Conservation (phyloP, 2,329 filamentous ascomycete genomes). For the Alternaria incomplexa region DNA sequence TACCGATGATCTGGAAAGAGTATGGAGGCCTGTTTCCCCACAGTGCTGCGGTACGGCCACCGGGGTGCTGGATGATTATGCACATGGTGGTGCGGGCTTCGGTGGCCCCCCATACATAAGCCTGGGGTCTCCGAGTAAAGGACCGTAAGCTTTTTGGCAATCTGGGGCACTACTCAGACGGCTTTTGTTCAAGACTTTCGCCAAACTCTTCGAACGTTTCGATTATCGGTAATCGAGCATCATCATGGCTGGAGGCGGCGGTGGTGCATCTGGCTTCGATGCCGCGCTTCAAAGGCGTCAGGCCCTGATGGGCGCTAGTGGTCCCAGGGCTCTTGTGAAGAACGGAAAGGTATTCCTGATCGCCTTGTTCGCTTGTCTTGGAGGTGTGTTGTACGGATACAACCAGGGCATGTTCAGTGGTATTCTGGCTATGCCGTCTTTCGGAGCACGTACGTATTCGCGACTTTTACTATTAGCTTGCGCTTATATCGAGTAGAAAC, state of each 20-base stretch:
- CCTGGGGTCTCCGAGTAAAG: constrained; percentile 2
- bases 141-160: constrained; percentile 3
- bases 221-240: not conserved
- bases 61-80: constrained; percentile 27
- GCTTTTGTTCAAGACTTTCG: not conserved
- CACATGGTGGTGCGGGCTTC: constrained; percentile 4
- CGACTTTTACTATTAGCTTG: not conserved
- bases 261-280: constrained; percentile 25
- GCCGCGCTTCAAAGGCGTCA: constrained; percentile 30
- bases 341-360: constrained; percentile 63
- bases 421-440: constrained; percentile 61
- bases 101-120: constrained; percentile 10
- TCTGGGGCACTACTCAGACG: not conserved
- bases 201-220: not conserved
- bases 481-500: constrained; percentile 44
- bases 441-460: constrained; percentile 46
- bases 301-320: constrained; percentile 39
- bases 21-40: constrained; percentile 12
- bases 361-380: constrained; percentile 60
- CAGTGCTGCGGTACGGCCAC: constrained; percentile 12
- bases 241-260: constrained; percentile 33
- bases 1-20: constrained; percentile 7
- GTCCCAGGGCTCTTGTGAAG: constrained; percentile 57
- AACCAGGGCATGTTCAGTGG: constrained; percentile 81
- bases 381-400: constrained; percentile 69